Base-by-base conservation (phyloP, 768 basidiomycete genomes). In the Hemileccinum impolitum region DNA sequence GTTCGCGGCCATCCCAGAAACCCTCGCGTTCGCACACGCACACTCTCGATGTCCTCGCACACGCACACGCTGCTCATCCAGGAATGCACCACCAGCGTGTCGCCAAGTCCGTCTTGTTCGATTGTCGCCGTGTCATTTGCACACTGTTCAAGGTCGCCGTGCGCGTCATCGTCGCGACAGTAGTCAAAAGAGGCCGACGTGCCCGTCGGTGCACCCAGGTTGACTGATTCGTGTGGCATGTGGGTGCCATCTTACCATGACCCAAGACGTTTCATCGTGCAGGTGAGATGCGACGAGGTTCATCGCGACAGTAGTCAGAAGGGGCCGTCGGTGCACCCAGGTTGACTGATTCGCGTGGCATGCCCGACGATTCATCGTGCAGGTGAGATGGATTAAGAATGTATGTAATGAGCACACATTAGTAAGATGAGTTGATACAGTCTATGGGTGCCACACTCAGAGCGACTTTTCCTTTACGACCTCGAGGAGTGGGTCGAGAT, bases 401-500 rank as follows among this genome's bases (percentile, higher is more conserved):
- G n/a, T n/a, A 40, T 7, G 25, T 9, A n/a, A 21, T 9, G 28
- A 12, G 28, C 23, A 30, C 28, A 30, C 8, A 30, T 30, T 30
- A 30, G 28, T 30, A 30, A 4, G 9, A n/a, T n/a, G n/a, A n/a
- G n/a, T n/a, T n/a, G n/a, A n/a, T n/a, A n/a, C n/a, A 12, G 28
- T 30, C 28, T 30, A 30, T 30, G 9, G 9, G 9, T 30, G 28
- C 23, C 6, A n/a, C n/a, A n/a, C n/a, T 57, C 39, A 66, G 39
- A 34, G 43, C 0, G 28, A 23, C 48, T 72, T 69, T 37, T 69
- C 61, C 12, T 70, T 66, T 43, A 64, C 55, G 15, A 72, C 63
- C 56, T 91, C 87, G 25, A 89, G 74, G 41, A 96, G 60, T 3
- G 95, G 96, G 64, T 99, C 96, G 28, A 95, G 80, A 38, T 77